These are phyloP conservation scores for Annulohypoxylon moriforme DNA, from an alignment of 495 filamentous ascomycete species.

Conservation along the genomic window DNA sequence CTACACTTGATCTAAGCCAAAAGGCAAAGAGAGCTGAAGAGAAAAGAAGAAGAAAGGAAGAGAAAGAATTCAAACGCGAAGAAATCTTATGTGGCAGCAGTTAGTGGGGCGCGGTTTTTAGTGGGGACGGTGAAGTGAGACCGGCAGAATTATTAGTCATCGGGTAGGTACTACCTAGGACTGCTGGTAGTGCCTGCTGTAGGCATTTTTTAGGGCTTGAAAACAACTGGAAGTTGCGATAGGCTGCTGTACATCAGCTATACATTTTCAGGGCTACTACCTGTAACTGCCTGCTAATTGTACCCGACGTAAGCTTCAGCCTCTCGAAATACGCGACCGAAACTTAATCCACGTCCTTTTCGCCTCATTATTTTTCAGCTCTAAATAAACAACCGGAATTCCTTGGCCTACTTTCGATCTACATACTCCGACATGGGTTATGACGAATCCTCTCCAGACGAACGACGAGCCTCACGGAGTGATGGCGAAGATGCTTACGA, in stretches of 20 bases:
- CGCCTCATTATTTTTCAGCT: constrained; percentile 28
- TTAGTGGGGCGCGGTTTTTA: not conserved
- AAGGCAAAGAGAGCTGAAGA: constrained; percentile 68
- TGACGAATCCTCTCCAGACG: constrained; percentile 22
- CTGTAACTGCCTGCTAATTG: constrained; percentile 1
- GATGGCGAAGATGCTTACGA: constrained; percentile 38
- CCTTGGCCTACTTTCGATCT: not conserved
- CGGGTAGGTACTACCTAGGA: not conserved
- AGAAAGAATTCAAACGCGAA: not conserved
- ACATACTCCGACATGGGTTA: constrained; percentile 25
- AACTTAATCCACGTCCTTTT: constrained; percentile 8
- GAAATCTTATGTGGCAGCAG: not conserved
- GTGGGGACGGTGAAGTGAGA: not conserved
- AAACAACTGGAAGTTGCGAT: not conserved
- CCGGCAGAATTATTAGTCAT: not conserved
- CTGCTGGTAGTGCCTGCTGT: not conserved
- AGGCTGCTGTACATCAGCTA: not conserved
- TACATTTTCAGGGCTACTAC: not conserved
- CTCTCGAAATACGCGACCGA: constrained; percentile 35
- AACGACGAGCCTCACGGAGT: constrained; percentile 34
- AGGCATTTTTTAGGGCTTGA: too few relatives aligned
- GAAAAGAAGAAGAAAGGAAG: constrained; percentile 9
- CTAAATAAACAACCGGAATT: not conserved
- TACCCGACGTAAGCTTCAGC: constrained; percentile 27
- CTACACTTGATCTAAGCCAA: constrained; percentile 99